Evolutionary conservation across 768 basidiomycete genomes (phyloP).

Genomic region (Rhizopogon vulgaris): DNA sequence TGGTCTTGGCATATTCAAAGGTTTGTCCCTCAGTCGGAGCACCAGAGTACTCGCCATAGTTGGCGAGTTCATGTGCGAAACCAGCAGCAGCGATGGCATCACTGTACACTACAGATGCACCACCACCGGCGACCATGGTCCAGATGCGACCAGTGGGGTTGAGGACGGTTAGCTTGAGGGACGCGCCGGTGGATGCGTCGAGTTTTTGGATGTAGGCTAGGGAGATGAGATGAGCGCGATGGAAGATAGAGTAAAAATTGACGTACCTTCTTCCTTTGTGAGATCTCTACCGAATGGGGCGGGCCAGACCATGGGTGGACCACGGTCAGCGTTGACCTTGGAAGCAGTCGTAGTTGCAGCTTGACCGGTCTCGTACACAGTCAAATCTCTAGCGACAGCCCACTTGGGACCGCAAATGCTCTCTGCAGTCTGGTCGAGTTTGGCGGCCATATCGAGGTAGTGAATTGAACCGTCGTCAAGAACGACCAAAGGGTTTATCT

Average conservation of each 20-base stretch:
- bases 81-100: constrained; percentile 89
- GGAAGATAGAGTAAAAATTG: neutral
- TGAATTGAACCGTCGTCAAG: constrained; percentile 80
- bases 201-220: constrained; percentile 95
- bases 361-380: constrained; percentile 56
- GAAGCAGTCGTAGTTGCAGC: constrained; percentile 30
- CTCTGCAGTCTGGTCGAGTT: constrained; percentile 99
- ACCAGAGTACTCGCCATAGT: constrained; percentile 99
- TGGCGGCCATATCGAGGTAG: constrained; percentile 99
- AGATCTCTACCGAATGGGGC: constrained; percentile 96
- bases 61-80: constrained; percentile 95
- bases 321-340: constrained; percentile 80
- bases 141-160: constrained; percentile 94
- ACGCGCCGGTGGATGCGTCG: constrained; percentile 94
- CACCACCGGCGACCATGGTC: constrained; percentile 99
- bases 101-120: constrained; percentile 64
- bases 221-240: neutral
- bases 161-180: constrained; percentile 94
- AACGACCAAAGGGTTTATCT: constrained; percentile 97
- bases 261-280: constrained; percentile 80
- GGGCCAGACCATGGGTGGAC: constrained; percentile 95
- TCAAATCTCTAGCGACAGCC: constrained; percentile 92
- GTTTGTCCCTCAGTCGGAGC: constrained; percentile 98
- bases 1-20: constrained; percentile 99
- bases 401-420: constrained; percentile 97